phyloP scores from a whole-genome alignment of 352 stramenopile species.

The Phytophthora pini region DNA sequence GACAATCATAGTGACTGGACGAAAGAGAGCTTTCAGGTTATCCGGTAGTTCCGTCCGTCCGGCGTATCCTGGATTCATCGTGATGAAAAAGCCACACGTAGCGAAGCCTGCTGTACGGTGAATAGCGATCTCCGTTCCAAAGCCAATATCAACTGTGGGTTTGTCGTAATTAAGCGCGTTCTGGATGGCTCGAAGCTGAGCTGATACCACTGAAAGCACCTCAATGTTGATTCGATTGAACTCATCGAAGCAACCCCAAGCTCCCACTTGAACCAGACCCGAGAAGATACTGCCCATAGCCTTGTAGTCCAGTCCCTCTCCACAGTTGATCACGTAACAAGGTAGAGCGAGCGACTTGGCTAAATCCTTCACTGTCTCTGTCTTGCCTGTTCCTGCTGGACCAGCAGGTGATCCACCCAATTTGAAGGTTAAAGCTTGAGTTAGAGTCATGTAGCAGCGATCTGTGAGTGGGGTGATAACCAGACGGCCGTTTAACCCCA shows the following conservation, averaged over 20 bases:
- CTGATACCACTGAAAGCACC: conserved; percentile 86
- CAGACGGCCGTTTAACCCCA: conserved; percentile 91
- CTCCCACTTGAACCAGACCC: conserved; percentile 87
- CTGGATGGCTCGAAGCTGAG: conserved; percentile 92
- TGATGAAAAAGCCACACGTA: conserved; percentile 96
- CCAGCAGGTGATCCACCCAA: conserved; percentile 90
- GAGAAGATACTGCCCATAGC: conserved; percentile 93
- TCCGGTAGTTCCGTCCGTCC: conserved; percentile 92
- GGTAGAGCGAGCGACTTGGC: conserved; percentile 92
- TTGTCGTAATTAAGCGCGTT: conserved; percentile 94
- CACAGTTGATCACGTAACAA: conserved; percentile 93
- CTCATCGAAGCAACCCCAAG: conserved; percentile 89
- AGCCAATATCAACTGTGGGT: conserved; percentile 92
- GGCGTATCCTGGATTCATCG: conserved; percentile 95
- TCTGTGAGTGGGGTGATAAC: conserved; percentile 95
- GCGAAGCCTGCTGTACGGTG: conserved; percentile 93
- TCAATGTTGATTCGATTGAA: conserved; percentile 92
- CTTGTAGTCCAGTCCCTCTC: conserved; percentile 94
- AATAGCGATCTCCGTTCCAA: conserved; percentile 91
- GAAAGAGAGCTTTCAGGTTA: conserved; percentile 94
- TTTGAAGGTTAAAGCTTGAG: conserved; percentile 93
- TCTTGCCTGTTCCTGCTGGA: conserved; percentile 93
- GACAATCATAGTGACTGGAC: conserved; percentile 94
- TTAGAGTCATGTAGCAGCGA: conserved; percentile 95
- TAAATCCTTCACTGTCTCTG: conserved; percentile 94